Evolutionary conservation across 2,329 filamentous ascomycete genomes (phyloP).

Genomic region (Dryadomyces quercus-mongolicae): DNA sequence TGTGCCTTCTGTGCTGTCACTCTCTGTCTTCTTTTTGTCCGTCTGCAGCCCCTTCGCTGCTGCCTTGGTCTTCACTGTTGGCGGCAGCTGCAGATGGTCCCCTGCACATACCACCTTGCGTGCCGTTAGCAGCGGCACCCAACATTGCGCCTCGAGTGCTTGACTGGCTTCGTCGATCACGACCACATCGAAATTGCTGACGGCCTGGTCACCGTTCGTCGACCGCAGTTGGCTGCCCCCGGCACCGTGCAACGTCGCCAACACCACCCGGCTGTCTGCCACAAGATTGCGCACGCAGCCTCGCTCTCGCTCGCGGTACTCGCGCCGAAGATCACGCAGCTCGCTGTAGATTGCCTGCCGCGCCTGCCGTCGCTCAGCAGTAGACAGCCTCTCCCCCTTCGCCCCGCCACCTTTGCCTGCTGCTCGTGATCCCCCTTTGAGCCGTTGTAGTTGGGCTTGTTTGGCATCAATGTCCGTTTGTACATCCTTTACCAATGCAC

Average conservation of each 20-base stretch:
- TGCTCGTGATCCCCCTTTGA: conserved; percentile 34
- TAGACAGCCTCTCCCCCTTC: not conserved
- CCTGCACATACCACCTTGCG: conserved; percentile 83
- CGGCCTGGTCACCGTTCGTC: conserved; percentile 13
- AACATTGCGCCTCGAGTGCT: conserved; percentile 91
- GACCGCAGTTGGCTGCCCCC: conserved; percentile 67
- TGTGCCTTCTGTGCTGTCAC: not conserved
- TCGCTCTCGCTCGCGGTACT: conserved; percentile 75
- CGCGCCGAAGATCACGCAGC: conserved; percentile 72
- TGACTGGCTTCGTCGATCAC: conserved; percentile 95
- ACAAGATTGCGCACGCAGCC: conserved; percentile 70
- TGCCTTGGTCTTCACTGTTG: conserved; percentile 68
- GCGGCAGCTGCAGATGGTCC: conserved; percentile 87
- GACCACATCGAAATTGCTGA: conserved; percentile 80
- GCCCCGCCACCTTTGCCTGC: not conserved
- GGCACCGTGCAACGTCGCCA: conserved; percentile 85
- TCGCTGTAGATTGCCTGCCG: conserved; percentile 72
- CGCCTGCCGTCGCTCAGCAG: conserved; percentile 34
- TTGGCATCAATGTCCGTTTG: conserved; percentile 75
- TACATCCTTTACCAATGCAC: conserved; percentile 79
- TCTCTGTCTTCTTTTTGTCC: not conserved
- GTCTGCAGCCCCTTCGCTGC: not conserved
- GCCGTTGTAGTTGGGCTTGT: not conserved
- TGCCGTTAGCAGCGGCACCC: conserved; percentile 75
- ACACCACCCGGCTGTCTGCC: conserved; percentile 68